Evolutionary conservation across 352 stramenopile genomes (phyloP).

Genomic region (Phytophthora cactorum): DNA sequence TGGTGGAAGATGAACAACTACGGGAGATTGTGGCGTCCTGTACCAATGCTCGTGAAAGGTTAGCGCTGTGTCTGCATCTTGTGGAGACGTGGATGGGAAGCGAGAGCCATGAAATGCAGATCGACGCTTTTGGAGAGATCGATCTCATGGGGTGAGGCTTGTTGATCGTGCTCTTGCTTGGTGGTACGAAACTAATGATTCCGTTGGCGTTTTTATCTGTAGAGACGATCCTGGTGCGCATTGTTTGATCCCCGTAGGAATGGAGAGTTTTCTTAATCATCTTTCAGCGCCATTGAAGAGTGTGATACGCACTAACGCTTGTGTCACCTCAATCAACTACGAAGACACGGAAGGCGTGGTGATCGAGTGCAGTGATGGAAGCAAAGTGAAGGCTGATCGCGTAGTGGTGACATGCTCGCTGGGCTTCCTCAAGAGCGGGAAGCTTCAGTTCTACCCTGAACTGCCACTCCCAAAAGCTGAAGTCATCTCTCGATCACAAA

Average conservation of each 20-base stretch:
- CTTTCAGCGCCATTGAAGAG: constrained; percentile 34
- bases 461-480: constrained; percentile 49
- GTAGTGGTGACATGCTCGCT: constrained; percentile 66
- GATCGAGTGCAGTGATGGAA: constrained; percentile 39
- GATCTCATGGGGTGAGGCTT: constrained; percentile 47
- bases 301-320: constrained; percentile 30
- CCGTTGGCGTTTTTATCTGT: background rate
- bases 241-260: constrained; percentile 49
- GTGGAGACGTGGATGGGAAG: constrained; percentile 66
- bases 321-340: constrained; percentile 35
- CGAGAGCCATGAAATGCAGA: constrained; percentile 43
- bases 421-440: constrained; percentile 46
- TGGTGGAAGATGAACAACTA: constrained; percentile 26
- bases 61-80: constrained; percentile 48
- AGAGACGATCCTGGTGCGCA: constrained; percentile 60
- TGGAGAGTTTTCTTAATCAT: constrained; percentile 48
- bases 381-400: constrained; percentile 33
- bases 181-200: background rate
- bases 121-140: constrained; percentile 58
- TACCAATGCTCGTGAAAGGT: constrained; percentile 28
- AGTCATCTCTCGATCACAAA: constrained; percentile 51
- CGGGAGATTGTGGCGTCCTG: constrained; percentile 10
- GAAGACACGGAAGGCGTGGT: constrained; percentile 22
- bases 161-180: background rate
- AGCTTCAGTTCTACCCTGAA: constrained; percentile 48